Evolutionary conservation across 1,284 basidiomycete genomes (phyloP), one percentile per base, ranked within the genome.

Genomic region (Laetiporus sulphureus): DNA sequence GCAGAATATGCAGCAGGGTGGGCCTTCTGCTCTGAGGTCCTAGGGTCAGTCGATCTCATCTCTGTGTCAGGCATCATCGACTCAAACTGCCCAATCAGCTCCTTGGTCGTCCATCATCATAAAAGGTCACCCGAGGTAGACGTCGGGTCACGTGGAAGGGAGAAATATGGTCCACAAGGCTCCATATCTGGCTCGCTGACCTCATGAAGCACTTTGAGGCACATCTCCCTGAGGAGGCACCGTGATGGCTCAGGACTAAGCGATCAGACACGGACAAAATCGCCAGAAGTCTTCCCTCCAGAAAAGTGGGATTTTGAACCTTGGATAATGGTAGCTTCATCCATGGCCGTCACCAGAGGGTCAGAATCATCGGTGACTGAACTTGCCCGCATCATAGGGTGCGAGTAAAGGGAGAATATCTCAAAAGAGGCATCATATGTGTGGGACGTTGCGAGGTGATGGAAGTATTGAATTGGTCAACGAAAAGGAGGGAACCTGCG

Each of bases 41-140:
- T 42, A 11, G 38, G 32, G 1, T 15, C 12, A 7, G 36, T 19
- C 18, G 36, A 1, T 16, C 22, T 13, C 8, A 34, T 27, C 7
- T 34, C 22, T 3, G 39, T 40, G 11, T 20, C 29, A 19, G 22
- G 5, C 16, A 11, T 40, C 32, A 62, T 43, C 7, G 60, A 54
- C 40, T 66, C 64, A 41, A 58, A 66, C 21, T 58, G 55, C 15
- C 58, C 57, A 23, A 66, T 61, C 15, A 66, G 57, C 38, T 62
- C 64, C 44, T 63, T 66, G 15, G 63, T 58, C 10, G 64, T 64
- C 18, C 53, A 47, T 10, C 51, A 47, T 15, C 57, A 52, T 3
- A 38, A n/a, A 4, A 55, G 47, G 10, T 38, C 40, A 15, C 42
- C 15, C 1, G 40, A 21, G n/a, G 27, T 37, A 8, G 27, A 31